These are phyloP conservation scores for Hysterium pulicare DNA, from an alignment of 2,329 filamentous ascomycete species.

Conservation along the genomic window DNA sequence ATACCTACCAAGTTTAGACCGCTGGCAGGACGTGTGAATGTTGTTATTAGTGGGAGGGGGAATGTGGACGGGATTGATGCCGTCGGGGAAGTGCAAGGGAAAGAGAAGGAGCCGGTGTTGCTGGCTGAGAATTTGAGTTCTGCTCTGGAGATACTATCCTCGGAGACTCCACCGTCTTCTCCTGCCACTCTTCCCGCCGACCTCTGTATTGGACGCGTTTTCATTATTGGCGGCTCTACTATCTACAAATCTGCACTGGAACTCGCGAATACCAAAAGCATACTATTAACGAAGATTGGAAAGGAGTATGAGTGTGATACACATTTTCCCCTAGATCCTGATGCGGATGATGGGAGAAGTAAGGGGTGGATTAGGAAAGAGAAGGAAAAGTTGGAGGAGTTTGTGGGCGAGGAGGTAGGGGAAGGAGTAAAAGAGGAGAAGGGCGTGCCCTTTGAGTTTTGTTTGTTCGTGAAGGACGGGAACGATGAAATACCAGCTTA, in stretches of 20 bases:
- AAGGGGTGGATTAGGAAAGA: constrained; percentile 53
- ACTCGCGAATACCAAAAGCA: constrained; percentile 54
- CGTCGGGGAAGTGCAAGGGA: constrained; percentile 11
- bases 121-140: constrained; percentile 58
- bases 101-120: constrained; percentile 48
- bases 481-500: too few species aligned
- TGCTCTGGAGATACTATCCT: constrained; percentile 43
- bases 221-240: constrained; percentile 86
- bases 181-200: neutral
- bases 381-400: constrained; percentile 56
- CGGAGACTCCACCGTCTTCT: constrained; percentile 8
- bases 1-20: constrained; percentile 78
- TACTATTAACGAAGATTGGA: constrained; percentile 68
- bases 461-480: constrained; percentile 58
- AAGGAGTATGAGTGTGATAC: constrained; percentile 74
- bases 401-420: constrained; percentile 63
- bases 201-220: constrained; percentile 46
- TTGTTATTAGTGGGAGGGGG: constrained; percentile 66
- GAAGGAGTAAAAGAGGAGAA: constrained; percentile 60
- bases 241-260: constrained; percentile 73
- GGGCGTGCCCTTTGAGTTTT: constrained; percentile 65
- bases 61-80: constrained; percentile 13
- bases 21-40: constrained; percentile 73
- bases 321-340: constrained; percentile 63
- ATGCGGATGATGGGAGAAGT: constrained; percentile 30